Conservation (phyloP, 2,329 filamentous ascomycete species). For the Xylaria sp. region DNA sequence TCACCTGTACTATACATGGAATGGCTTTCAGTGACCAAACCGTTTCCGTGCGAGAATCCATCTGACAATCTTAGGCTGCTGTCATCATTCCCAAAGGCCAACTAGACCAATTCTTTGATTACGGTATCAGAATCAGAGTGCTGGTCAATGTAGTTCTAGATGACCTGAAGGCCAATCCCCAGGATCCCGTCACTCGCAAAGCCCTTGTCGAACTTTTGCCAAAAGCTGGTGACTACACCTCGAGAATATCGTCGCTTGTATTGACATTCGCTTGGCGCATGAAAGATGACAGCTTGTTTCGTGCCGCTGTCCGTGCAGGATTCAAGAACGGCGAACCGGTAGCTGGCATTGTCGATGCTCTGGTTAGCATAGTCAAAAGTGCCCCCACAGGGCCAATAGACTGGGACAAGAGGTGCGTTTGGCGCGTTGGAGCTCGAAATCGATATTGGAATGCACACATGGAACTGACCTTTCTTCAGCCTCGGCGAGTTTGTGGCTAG, state of each 20-base stretch:
- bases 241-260: neutral
- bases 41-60: neutral
- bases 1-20: neutral
- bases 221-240: neutral
- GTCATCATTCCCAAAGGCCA: slow-evolving; percentile 8
- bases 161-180: neutral
- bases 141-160: slow-evolving; percentile 3
- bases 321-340: neutral
- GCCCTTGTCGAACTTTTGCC: neutral
- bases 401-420: slow-evolving; percentile 23
- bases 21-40: neutral
- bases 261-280: slow-evolving; percentile 7
- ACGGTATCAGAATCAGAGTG: neutral
- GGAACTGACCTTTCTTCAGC: slow-evolving; percentile 8
- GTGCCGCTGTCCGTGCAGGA: slow-evolving; percentile 6
- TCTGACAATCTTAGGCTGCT: slow-evolving; percentile 10
- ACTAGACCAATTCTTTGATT: slow-evolving; percentile 15
- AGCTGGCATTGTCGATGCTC: neutral
- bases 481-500: slow-evolving; percentile 8
- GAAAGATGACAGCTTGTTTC: slow-evolving; percentile 6
- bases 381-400: neutral
- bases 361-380: slow-evolving; percentile 6
- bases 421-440: neutral
- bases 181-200: neutral
- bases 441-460: neutral